Percentiles rank a stretch among this genome's conserved stretches.
Evolutionary conservation across 1,284 basidiomycete genomes (phyloP).

Genomic region (Boletus semigastroideus): DNA sequence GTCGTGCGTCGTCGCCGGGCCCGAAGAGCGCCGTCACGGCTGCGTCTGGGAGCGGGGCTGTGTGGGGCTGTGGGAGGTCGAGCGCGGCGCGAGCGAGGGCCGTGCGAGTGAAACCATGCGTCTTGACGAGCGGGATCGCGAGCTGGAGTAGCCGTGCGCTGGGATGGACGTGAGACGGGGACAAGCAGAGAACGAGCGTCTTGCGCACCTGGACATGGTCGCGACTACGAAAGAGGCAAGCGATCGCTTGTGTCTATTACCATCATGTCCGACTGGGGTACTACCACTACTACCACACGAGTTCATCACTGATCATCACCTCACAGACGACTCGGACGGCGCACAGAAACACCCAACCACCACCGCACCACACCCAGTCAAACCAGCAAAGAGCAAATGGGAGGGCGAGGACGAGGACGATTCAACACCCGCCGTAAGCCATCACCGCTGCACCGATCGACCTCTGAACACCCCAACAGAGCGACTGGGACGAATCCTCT

Average conservation of each 20-base stretch:
- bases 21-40: constrained; percentile 77
- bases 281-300: constrained; percentile 1
- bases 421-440: constrained; percentile 51
- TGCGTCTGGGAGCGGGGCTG: constrained; percentile 61
- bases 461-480: constrained; percentile 44
- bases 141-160: constrained; percentile 50
- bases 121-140: constrained; percentile 59
- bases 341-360: constrained; percentile 46
- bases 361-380: constrained; percentile 41
- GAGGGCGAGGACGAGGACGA: constrained; percentile 89
- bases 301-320: constrained; percentile 18
- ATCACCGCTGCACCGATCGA: not conserved
- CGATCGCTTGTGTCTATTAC: no score
- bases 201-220: constrained; percentile 24
- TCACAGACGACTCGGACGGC: constrained; percentile 7
- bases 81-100: constrained; percentile 67
- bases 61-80: constrained; percentile 47
- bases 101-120: constrained; percentile 70
- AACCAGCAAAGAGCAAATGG: constrained; percentile 65
- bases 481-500: constrained; percentile 91
- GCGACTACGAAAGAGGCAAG: not conserved
- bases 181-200: not conserved
- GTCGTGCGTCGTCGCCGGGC: constrained; percentile 59
- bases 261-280: constrained; percentile 43
- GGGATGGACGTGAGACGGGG: not conserved